A percentile compares a stretch with the other conserved stretches of the same genome.
phyloP scores from a whole-genome alignment of 106 monocot species.

The Dendrobium catenatum region DNA sequence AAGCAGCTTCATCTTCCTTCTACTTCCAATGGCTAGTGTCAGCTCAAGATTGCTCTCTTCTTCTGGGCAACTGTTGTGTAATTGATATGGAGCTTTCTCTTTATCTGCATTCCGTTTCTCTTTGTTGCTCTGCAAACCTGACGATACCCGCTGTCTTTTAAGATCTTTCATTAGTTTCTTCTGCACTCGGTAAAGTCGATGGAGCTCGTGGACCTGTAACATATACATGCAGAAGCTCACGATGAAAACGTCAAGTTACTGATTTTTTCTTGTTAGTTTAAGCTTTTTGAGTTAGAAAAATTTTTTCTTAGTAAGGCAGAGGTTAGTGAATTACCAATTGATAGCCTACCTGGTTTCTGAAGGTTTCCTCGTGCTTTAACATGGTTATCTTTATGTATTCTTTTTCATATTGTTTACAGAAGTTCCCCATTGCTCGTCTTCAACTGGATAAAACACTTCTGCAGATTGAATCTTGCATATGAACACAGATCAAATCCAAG shows the following conservation, averaged over 20 bases:
- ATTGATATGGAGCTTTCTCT: not conserved
- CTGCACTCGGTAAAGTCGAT: conserved; percentile 47
- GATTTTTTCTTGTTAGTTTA: not conserved
- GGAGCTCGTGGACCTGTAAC: conserved; percentile 54
- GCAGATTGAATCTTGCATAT: not conserved
- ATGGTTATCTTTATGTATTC: conserved; percentile 55
- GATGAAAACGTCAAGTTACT: not conserved
- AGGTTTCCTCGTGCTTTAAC: conserved; percentile 52
- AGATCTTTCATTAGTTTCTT: conserved; percentile 33
- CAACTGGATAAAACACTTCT: not conserved
- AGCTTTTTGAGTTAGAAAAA: not conserved
- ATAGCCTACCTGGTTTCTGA: conserved; percentile 42
- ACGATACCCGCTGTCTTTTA: conserved; percentile 9
- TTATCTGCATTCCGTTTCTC: conserved; percentile 18
- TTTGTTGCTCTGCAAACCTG: not conserved
- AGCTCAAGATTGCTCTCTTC: conserved; percentile 33
- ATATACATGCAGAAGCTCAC: not conserved
- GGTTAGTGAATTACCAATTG: not conserved
- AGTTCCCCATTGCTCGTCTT: conserved; percentile 23
- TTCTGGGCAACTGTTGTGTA: not conserved
- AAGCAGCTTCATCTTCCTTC: conserved; percentile 20
- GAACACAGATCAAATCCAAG: not conserved
- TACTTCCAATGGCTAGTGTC: conserved; percentile 36
- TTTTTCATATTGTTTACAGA: conserved; percentile 20
- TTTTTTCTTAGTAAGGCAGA: no score